Conservation (phyloP, 2,329 filamentous ascomycete species). For the Aspergillus ochraceus region DNA sequence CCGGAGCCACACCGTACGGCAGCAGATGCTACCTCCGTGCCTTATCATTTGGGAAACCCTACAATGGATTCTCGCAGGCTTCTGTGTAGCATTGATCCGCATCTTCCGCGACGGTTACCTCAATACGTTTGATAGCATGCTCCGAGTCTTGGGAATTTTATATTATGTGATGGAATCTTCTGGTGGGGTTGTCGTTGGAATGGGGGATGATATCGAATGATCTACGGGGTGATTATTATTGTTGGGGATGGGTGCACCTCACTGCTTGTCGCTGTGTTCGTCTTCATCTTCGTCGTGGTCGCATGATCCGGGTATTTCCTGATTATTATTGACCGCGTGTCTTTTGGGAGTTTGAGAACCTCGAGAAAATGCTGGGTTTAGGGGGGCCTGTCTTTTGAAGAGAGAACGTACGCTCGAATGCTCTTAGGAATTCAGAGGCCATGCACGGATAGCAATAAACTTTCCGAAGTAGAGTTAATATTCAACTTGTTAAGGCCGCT, state of each 20-base stretch:
- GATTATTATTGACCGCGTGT: too few species aligned
- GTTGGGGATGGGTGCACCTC: background rate
- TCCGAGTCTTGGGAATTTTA: background rate
- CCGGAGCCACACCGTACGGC: background rate
- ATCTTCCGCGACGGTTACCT: background rate
- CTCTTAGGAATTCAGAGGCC: too few species aligned
- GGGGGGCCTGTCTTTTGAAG: too few species aligned
- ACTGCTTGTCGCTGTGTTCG: background rate
- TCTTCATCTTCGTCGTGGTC: too few species aligned
- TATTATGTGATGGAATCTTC: background rate
- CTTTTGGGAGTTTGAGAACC: too few species aligned
- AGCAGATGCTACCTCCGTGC: background rate
- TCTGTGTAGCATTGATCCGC: background rate
- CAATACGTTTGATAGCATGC: background rate
- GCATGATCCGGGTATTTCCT: too few species aligned
- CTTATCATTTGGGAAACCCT: background rate
- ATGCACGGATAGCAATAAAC: too few species aligned
- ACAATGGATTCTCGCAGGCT: background rate
- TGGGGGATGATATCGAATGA: background rate
- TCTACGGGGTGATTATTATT: background rate
- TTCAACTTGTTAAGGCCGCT: too few species aligned
- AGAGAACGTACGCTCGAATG: too few species aligned
- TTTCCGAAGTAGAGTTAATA: too few species aligned
- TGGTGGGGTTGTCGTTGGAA: background rate
- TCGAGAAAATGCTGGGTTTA: too few species aligned